phyloP scores from a whole-genome alignment of 768 basidiomycete species.

The Auriculariales sp. region DNA sequence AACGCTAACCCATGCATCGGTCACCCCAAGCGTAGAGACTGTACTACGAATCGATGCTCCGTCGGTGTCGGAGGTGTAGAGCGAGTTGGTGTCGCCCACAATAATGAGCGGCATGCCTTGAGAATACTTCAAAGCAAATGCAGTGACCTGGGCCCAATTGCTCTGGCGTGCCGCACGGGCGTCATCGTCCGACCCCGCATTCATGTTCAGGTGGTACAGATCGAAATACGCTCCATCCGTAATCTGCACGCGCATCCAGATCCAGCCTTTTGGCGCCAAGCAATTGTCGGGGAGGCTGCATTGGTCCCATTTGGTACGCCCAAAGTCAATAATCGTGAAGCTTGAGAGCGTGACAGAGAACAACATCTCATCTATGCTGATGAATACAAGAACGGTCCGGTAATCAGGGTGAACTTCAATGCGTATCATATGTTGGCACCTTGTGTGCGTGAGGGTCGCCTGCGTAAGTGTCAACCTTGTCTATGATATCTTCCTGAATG shows the following conservation, averaged over 20 bases:
- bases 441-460: slow-evolving; percentile 21
- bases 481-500: slow-evolving; percentile 26
- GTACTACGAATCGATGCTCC: slow-evolving; percentile 13
- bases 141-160: slow-evolving; percentile 21
- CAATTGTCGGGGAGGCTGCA: slow-evolving; percentile 24
- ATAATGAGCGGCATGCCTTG: slow-evolving; percentile 21
- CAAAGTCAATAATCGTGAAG: slow-evolving; percentile 19
- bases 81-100: slow-evolving; percentile 24
- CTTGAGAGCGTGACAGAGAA: slow-evolving; percentile 24
- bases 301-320: slow-evolving; percentile 17
- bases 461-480: slow-evolving; percentile 20
- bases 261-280: slow-evolving; percentile 26
- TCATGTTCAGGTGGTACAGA: slow-evolving; percentile 24
- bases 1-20: slow-evolving; percentile 20
- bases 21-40: slow-evolving; percentile 12
- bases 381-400: no score
- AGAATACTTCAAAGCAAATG: slow-evolving; percentile 17
- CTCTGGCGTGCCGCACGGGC: slow-evolving; percentile 19
- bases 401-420: no score
- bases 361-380: slow-evolving; percentile 17
- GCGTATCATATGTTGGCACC: slow-evolving; percentile 22
- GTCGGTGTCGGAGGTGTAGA: slow-evolving; percentile 18
- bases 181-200: slow-evolving; percentile 20
- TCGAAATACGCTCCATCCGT: slow-evolving; percentile 21
- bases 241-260: slow-evolving; percentile 19